Percentiles rank a stretch among this genome's conserved stretches.
These are phyloP conservation scores for Cardamine chenopodiifolia DNA, from an alignment of 345 rosid genomes.

Conservation along the genomic window DNA sequence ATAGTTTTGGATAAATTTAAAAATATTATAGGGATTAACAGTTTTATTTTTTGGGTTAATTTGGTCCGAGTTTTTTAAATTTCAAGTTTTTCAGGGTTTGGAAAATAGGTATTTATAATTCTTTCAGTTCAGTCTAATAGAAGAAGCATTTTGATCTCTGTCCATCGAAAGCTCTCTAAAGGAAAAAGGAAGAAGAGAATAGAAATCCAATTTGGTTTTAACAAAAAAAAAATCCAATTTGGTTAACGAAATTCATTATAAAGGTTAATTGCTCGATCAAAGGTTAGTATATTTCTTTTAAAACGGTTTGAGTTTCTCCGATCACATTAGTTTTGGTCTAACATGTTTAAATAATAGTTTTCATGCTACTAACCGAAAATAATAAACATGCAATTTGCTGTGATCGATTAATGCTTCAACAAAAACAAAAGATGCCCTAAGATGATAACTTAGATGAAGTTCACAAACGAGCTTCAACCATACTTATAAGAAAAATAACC, in stretches of 20 bases:
- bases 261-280: not conserved
- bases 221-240: too few species aligned
- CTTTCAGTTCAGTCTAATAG: not conserved
- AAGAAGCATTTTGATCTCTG: not conserved
- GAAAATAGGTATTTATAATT: not conserved
- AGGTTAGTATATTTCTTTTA: not conserved
- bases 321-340: too few species aligned
- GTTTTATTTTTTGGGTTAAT: too few species aligned
- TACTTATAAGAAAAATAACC: not conserved
- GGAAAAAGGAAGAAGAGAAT: not conserved
- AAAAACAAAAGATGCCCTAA: not conserved
- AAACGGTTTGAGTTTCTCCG: not conserved
- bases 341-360: too few species aligned
- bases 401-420: too few species aligned
- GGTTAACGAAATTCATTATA: not conserved
- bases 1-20: too few species aligned
- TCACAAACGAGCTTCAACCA: not conserved
- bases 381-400: too few species aligned
- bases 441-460: not conserved
- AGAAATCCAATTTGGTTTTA: too few species aligned
- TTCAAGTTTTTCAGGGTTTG: not conserved
- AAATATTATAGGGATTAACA: too few species aligned
- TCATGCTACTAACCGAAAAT: too few species aligned
- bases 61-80: too few species aligned
- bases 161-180: not conserved